phyloP scores from a whole-genome alignment of 2,329 filamentous ascomycete genomes.

The Xylariaceae sp. region DNA sequence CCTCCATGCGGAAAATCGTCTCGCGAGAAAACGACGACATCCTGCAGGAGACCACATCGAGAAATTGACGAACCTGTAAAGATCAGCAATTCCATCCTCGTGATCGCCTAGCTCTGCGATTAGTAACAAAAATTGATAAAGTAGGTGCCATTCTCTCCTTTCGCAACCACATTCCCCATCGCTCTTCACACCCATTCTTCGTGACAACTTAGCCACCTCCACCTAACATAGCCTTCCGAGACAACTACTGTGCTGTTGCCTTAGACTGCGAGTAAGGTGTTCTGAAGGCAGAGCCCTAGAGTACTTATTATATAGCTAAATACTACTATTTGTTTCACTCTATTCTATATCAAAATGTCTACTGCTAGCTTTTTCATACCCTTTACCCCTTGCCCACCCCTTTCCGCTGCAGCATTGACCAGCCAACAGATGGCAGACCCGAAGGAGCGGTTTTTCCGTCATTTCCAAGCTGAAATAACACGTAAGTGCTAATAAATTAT shows the following conservation, averaged over 20 bases:
- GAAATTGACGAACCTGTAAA: background rate
- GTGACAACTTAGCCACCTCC: no score
- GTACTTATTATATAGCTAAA: no score
- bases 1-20: no score
- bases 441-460: conserved; percentile 83
- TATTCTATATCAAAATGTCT: conserved; percentile 29
- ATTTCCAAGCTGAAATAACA: conserved; percentile 78
- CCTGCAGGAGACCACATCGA: conserved; percentile 23
- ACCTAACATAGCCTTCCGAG: no score
- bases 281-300: no score
- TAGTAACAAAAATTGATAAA: no score
- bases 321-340: no score
- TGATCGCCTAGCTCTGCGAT: background rate
- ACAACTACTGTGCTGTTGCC: no score
- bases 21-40: conserved; percentile 32
- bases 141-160: no score
- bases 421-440: conserved; percentile 51
- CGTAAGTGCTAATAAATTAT: conserved; percentile 53
- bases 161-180: no score
- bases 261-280: no score
- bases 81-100: background rate
- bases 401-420: conserved; percentile 31
- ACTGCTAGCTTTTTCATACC: conserved; percentile 35
- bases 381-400: conserved; percentile 29
- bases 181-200: no score